Conservation (phyloP, 768 basidiomycete species). For the Boletus sp. region DNA sequence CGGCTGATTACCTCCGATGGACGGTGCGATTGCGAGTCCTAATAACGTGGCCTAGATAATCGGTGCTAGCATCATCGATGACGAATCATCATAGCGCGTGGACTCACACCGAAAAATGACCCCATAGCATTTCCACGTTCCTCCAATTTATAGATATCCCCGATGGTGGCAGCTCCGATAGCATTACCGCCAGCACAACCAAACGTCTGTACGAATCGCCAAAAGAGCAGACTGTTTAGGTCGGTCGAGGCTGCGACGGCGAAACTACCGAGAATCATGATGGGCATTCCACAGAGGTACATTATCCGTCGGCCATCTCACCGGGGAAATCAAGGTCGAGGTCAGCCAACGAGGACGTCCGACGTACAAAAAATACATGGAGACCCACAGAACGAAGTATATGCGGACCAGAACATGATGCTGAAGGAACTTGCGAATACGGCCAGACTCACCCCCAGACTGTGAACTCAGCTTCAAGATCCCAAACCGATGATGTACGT, state of each 20-base stretch:
- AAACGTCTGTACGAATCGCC: slow-evolving; percentile 64
- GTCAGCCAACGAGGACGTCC: not conserved
- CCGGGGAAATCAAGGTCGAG: not conserved
- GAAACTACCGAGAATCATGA: slow-evolving; percentile 56
- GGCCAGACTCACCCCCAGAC: slow-evolving; percentile 52
- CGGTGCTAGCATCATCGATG: not conserved
- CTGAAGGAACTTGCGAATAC: slow-evolving; percentile 45
- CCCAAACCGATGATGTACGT: not conserved
- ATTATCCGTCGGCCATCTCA: slow-evolving; percentile 64
- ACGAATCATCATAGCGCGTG: not conserved
- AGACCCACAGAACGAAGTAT: slow-evolving; percentile 47
- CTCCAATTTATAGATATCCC: slow-evolving; percentile 65
- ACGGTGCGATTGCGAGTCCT: slow-evolving; percentile 61
- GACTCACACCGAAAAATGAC: slow-evolving; percentile 50
- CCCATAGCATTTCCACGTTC: slow-evolving; percentile 62
- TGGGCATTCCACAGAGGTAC: slow-evolving; percentile 58
- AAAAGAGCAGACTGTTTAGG: slow-evolving; percentile 48
- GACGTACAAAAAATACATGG: not conserved
- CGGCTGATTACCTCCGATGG: slow-evolving; percentile 45
- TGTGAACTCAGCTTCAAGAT: slow-evolving; percentile 9
- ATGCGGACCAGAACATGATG: slow-evolving; percentile 51
- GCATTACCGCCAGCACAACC: slow-evolving; percentile 57
- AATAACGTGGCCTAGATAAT: slow-evolving; percentile 43
- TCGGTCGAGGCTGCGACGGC: slow-evolving; percentile 53
- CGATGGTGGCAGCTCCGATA: slow-evolving; percentile 60